phyloP scores from a whole-genome alignment of 495 filamentous ascomycete species.

The Xylona heveae region DNA sequence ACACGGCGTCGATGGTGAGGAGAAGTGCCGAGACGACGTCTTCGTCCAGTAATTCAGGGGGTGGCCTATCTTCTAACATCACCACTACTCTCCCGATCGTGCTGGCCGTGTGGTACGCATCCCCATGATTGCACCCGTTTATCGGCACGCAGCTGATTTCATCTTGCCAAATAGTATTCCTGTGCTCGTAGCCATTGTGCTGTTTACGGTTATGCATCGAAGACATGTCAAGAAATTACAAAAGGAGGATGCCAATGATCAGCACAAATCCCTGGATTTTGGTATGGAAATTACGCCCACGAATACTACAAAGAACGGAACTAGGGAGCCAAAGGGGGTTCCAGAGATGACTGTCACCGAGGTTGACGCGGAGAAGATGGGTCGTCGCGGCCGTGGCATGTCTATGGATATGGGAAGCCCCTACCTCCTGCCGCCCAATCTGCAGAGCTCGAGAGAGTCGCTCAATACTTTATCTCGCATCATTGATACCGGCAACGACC shows the following conservation, averaged over 20 bases:
- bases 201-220: slow-evolving; percentile 59
- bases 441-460: slow-evolving; percentile 65
- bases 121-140: neutral
- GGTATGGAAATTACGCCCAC: slow-evolving; percentile 38
- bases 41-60: no score
- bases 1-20: no score
- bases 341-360: slow-evolving; percentile 21
- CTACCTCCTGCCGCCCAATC: slow-evolving; percentile 68
- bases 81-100: slow-evolving; percentile 56
- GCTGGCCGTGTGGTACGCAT: slow-evolving; percentile 62
- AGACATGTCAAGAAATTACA: slow-evolving; percentile 50
- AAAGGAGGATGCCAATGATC: slow-evolving; percentile 66
- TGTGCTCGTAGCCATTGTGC: slow-evolving; percentile 38
- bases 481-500: slow-evolving; percentile 50
- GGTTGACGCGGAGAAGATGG: slow-evolving; percentile 17
- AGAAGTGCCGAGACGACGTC: no score
- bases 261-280: slow-evolving; percentile 86
- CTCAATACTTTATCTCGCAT: slow-evolving; percentile 63
- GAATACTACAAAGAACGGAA: slow-evolving; percentile 19
- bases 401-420: slow-evolving; percentile 64
- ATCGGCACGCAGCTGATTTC: slow-evolving; percentile 6
- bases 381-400: slow-evolving; percentile 56
- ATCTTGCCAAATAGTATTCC: slow-evolving; percentile 42
- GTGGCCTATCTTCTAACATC: neutral
- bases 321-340: slow-evolving; percentile 22